A percentile compares a stretch with the other conserved stretches of the same genome.
Evolutionary conservation across 768 basidiomycete species (phyloP).

Genomic region (Coprinopsis cinerea): DNA sequence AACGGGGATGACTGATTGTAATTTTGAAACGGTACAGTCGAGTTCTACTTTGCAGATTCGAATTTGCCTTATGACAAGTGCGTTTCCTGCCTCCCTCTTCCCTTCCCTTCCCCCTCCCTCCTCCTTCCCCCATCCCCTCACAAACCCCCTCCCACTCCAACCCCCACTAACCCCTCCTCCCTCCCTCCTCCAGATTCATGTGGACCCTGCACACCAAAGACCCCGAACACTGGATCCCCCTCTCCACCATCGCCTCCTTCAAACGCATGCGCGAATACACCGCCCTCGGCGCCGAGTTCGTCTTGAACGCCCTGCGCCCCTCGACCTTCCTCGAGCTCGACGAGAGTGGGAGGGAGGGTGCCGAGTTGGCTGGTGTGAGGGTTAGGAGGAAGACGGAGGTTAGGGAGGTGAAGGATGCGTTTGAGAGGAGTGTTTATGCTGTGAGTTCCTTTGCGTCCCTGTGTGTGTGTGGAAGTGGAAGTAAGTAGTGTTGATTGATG

Average conservation of each 20-base stretch:
- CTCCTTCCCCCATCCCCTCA: not conserved
- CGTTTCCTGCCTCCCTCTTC: no score
- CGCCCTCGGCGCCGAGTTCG: slow-evolving; percentile 56
- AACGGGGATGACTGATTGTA: not conserved
- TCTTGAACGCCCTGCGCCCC: slow-evolving; percentile 58
- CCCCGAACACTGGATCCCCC: slow-evolving; percentile 84
- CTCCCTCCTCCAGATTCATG: slow-evolving; percentile 65
- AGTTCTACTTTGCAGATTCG: slow-evolving; percentile 96
- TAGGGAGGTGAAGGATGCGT: slow-evolving; percentile 70
- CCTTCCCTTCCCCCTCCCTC: not conserved
- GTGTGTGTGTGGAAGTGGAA: not conserved
- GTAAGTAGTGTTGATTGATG: not conserved
- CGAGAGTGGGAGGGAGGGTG: no score
- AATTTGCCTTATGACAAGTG: slow-evolving; percentile 91
- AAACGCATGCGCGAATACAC: slow-evolving; percentile 85
- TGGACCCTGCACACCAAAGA: slow-evolving; percentile 84
- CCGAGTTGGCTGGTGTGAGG: slow-evolving; percentile 61
- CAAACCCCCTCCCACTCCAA: not conserved
- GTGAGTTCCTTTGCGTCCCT: slow-evolving; percentile 43
- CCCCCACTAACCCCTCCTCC: not conserved
- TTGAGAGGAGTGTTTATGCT: slow-evolving; percentile 83
- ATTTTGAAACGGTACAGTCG: slow-evolving; percentile 58
- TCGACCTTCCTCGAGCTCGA: slow-evolving; percentile 66
- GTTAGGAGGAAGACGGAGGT: slow-evolving; percentile 73
- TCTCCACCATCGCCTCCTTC: slow-evolving; percentile 85